Percentiles rank a stretch among this genome's conserved stretches.
These are phyloP conservation scores for Cucurbita moschata DNA, from an alignment of 306 rosid species.

Conservation along the genomic window DNA sequence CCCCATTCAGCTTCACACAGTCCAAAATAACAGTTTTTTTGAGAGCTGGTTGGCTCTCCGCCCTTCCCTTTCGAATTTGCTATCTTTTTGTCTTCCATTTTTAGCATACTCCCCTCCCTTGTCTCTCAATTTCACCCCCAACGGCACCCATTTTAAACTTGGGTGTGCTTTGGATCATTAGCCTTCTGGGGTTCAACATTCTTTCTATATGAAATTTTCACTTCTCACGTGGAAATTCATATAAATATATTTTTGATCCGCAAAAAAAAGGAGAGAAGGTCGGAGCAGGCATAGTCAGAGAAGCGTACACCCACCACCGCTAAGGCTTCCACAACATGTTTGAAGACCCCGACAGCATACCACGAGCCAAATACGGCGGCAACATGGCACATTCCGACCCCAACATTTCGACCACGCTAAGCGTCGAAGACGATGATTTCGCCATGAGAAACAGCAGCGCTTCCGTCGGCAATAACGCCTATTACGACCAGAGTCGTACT, in stretches of 20 bases:
- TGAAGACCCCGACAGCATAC: conserved; percentile 5
- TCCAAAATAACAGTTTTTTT: not conserved
- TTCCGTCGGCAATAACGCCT: not conserved
- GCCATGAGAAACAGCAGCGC: conserved; percentile 9
- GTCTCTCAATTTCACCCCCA: not conserved
- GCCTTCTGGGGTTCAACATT: not conserved
- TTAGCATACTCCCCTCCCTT: not conserved
- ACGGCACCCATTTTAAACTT: not conserved
- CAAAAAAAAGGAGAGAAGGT: not conserved
- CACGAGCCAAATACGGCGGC: conserved; percentile 5
- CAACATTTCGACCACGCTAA: conserved; percentile 1
- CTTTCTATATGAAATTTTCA: not conserved
- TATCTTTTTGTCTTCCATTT: not conserved
- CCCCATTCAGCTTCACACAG: not conserved
- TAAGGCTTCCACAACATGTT: not conserved
- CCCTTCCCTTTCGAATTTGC: not conserved
- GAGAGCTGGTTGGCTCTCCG: not conserved
- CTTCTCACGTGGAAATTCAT: not conserved
- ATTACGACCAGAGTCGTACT: not conserved
- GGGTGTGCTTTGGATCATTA: not conserved
- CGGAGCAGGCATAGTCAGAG: not conserved
- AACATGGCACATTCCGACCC: conserved; percentile 11
- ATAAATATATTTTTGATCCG: not conserved
- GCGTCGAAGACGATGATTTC: not conserved
- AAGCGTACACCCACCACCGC: too few species aligned